These are phyloP conservation scores for Suillus hirtellus DNA, from an alignment of 768 basidiomycete species.

Conservation along the genomic window DNA sequence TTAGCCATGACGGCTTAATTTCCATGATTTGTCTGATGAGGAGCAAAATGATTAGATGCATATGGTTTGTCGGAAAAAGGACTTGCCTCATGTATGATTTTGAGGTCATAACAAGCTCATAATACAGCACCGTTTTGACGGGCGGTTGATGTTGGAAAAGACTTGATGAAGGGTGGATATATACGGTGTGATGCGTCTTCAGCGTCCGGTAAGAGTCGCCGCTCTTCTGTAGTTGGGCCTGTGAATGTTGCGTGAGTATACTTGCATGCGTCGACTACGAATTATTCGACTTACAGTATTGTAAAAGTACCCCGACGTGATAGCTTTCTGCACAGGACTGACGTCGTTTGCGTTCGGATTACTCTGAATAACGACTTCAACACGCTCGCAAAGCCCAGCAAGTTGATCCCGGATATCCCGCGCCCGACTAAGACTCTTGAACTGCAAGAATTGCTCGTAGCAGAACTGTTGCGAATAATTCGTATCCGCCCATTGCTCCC, in stretches of 20 bases:
- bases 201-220: conserved; percentile 97
- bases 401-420: conserved; percentile 97
- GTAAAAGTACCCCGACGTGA: conserved; percentile 95
- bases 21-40: conserved; percentile 87
- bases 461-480: conserved; percentile 97
- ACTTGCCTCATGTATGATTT: conserved; percentile 91
- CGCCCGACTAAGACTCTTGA: conserved; percentile 91
- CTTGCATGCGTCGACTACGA: not conserved
- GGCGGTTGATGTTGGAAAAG: conserved; percentile 96
- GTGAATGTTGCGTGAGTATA: conserved; percentile 1
- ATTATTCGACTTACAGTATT: conserved; percentile 64
- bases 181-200: conserved; percentile 94
- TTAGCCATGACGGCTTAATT: conserved; percentile 91
- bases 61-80: not conserved
- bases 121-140: conserved; percentile 86
- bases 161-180: conserved; percentile 94
- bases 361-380: conserved; percentile 85
- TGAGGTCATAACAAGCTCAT: conserved; percentile 95
- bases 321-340: conserved; percentile 90
- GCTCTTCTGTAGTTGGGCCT: conserved; percentile 92
- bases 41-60: not conserved
- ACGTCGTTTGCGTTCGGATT: conserved; percentile 95
- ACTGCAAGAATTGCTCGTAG: conserved; percentile 94
- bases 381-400: conserved; percentile 93
- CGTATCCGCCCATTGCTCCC: conserved; percentile 99